Conservation (phyloP, 768 basidiomycete genomes). For the Pleurotus pulmonarius region DNA sequence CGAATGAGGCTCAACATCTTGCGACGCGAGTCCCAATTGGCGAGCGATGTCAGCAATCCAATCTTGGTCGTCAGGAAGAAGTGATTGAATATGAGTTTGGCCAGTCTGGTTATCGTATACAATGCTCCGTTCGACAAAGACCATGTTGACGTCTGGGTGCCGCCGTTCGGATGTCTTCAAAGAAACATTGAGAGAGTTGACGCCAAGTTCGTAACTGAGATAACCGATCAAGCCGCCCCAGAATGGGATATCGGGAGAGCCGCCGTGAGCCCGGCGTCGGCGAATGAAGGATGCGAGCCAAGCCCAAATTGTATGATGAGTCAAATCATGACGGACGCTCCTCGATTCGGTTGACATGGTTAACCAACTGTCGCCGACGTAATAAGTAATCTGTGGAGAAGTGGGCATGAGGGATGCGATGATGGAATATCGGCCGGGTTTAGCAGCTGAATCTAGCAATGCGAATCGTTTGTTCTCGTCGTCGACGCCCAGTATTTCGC, state of each 20-base stretch:
- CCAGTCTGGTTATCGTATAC: slow-evolving; percentile 56
- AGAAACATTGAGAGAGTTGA: slow-evolving; percentile 47
- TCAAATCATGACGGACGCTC: slow-evolving; percentile 37
- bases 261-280: slow-evolving; percentile 39
- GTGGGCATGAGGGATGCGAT: slow-evolving; percentile 55
- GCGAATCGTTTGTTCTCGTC: slow-evolving; percentile 63
- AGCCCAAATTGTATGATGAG: slow-evolving; percentile 59
- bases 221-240: slow-evolving; percentile 83
- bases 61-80: slow-evolving; percentile 49
- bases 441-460: slow-evolving; percentile 72
- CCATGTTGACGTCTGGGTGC: slow-evolving; percentile 71
- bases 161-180: slow-evolving; percentile 21
- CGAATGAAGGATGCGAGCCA: slow-evolving; percentile 76
- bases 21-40: slow-evolving; percentile 22
- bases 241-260: slow-evolving; percentile 59
- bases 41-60: slow-evolving; percentile 52
- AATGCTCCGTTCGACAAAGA: slow-evolving; percentile 77
- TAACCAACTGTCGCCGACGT: slow-evolving; percentile 45
- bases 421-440: slow-evolving; percentile 73
- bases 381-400: slow-evolving; percentile 57
- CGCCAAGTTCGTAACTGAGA: slow-evolving; percentile 78
- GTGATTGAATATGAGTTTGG: slow-evolving; percentile 59
- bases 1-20: slow-evolving; percentile 2
- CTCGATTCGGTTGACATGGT: slow-evolving; percentile 36
- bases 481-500: slow-evolving; percentile 58